Evolutionary conservation across 164 flowering plant species (phyloP), one percentile per base, ranked within the genome.

Genomic region (Aristolochia californica): DNA sequence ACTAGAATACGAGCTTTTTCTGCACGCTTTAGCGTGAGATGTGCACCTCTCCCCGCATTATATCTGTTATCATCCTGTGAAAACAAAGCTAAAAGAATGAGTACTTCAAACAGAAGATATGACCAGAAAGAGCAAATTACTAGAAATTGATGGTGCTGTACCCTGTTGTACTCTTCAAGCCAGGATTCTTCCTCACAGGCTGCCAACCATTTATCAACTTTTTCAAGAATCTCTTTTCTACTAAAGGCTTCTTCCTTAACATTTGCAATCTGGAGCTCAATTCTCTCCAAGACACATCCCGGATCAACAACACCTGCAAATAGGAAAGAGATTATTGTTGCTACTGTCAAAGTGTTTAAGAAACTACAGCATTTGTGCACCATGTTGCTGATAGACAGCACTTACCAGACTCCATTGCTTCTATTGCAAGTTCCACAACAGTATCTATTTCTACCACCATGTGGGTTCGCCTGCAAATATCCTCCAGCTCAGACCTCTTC

Each of bases 151-250:
- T 5, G 10, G 53, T 5, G 20, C 5, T 49, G 40, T 47, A 89
- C 97, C 83, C 76, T 78, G 60, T 80, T 83, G 57, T 89, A 89
- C 53, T 89, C 90, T 61, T 87, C 97, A 21, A 89, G 82, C 97
- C 97, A 89, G 66, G 73, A 62, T 62, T 89, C 97, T 63, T 89
- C 97, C 48, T 87, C 86, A 60, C 91, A 75, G 14, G 95, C 88
- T 59, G 76, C 70, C 61, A 78, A 30, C 91, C 95, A 89, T 62
- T 89, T 89, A 49, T 84, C 95, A 26, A 87, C 76, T 69, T 72
- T 89, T 13, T 89, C 97, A 18, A 87, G 83, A 66, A 89, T 80
- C 24, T 89, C 95, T 69, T 80, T 86, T 63, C 91, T 76, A 68
- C 85, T 75, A 24, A 72, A 74, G 54, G 91, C 83, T 65, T 83